A percentile compares a stretch with the other conserved stretches of the same genome.
Conservation (phyloP, 495 filamentous ascomycete genomes). For the Aspergillus coremiiformis region DNA sequence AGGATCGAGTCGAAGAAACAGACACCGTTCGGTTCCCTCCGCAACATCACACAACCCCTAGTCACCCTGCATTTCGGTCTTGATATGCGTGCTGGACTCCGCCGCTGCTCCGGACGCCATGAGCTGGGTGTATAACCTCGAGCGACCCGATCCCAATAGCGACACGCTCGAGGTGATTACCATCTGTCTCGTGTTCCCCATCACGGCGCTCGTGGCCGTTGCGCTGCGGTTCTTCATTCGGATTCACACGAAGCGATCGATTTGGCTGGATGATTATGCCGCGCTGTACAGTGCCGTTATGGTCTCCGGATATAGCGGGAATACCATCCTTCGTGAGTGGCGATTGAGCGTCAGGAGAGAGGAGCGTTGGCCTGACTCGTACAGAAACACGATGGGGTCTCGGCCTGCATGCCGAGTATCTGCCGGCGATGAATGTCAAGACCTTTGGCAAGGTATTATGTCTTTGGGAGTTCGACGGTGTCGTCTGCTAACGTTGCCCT, state of each 20-base stretch:
- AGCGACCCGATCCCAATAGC: conserved; percentile 16
- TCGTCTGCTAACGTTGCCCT: neutral
- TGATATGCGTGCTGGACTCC: neutral
- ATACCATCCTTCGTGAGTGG: conserved; percentile 22
- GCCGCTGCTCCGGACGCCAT: conserved; percentile 6
- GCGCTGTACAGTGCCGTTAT: conserved; percentile 18
- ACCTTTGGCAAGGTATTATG: conserved; percentile 21
- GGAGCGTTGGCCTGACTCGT: neutral
- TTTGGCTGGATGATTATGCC: conserved; percentile 26
- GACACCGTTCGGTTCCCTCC: too few relatives aligned
- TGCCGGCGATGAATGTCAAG: conserved; percentile 20
- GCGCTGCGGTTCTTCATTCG: conserved; percentile 21
- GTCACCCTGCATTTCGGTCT: too few relatives aligned
- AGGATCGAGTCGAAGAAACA: too few relatives aligned
- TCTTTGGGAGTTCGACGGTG: neutral
- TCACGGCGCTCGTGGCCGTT: conserved; percentile 17
- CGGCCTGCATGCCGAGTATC: conserved; percentile 13
- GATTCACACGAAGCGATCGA: conserved; percentile 8
- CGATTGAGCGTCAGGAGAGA: neutral
- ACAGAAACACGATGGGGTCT: conserved; percentile 28
- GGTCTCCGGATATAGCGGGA: conserved; percentile 13
- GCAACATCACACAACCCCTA: too few relatives aligned
- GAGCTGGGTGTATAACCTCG: conserved; percentile 28
- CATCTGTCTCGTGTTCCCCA: conserved; percentile 16
- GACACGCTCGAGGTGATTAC: conserved; percentile 16